Conservation (phyloP, 495 filamentous ascomycete genomes). For the Pseudomonodictys pantanalensis region DNA sequence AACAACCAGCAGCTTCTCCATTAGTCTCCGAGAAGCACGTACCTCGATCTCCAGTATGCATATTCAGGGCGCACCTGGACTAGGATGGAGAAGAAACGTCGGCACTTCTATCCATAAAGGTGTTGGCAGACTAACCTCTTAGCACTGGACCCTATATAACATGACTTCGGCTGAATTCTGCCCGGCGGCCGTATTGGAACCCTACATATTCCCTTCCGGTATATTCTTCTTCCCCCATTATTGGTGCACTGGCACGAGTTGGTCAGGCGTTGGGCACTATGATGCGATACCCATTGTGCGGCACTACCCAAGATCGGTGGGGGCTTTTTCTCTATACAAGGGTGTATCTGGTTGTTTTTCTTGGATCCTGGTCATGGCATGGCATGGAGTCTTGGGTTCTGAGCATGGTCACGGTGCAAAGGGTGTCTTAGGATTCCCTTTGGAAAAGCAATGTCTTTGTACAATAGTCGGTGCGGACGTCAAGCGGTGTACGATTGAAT, state of each 20-base stretch:
- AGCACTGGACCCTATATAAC: neutral
- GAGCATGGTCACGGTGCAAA: neutral
- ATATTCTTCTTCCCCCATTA: conserved; percentile 5
- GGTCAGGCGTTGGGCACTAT: conserved; percentile 4
- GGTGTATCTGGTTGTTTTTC: neutral
- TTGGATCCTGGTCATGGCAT: neutral
- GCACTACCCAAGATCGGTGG: neutral
- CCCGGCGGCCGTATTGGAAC: neutral
- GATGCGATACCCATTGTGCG: conserved; percentile 18
- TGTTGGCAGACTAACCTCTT: too few species aligned
- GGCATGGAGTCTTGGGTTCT: neutral
- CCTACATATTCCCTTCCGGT: conserved; percentile 7
- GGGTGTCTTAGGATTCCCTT: neutral
- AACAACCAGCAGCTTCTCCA: conserved; percentile 29
- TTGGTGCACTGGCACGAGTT: neutral
- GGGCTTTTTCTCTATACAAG: neutral
- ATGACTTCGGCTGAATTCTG: conserved; percentile 3
- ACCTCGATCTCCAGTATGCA: too few species aligned
- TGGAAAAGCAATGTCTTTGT: conserved; percentile 1
- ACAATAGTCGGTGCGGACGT: neutral
- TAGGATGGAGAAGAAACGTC: too few species aligned
- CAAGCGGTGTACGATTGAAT: neutral
- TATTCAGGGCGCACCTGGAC: too few species aligned
- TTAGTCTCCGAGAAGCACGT: too few species aligned
- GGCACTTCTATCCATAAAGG: too few species aligned